Conservation (phyloP, 2,329 filamentous ascomycete species). For the Graphilbum ipis-grandicollis region DNA sequence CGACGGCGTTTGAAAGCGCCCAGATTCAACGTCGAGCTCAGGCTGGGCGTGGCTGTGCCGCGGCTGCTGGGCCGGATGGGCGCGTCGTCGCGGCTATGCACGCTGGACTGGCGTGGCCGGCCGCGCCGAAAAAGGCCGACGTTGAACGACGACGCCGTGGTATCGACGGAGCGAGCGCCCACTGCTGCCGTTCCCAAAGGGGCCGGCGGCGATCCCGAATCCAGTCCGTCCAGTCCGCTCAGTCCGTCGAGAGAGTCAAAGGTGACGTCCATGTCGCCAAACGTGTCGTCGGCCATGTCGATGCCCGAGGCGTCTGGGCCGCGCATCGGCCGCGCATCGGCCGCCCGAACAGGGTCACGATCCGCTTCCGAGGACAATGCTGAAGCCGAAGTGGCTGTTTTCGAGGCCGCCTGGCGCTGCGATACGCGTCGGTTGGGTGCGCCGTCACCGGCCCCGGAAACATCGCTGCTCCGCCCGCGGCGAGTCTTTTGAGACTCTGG, state of each 20-base stretch:
- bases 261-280: slow-evolving; percentile 21
- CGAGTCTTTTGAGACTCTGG: too few relatives aligned
- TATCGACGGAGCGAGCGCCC: slow-evolving; percentile 19
- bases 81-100: slow-evolving; percentile 30
- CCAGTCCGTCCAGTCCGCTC: slow-evolving; percentile 13
- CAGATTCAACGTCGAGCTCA: slow-evolving; percentile 35
- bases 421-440: slow-evolving; percentile 13
- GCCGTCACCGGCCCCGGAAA: slow-evolving; percentile 18
- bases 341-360: slow-evolving; percentile 11
- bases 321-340: slow-evolving; percentile 16
- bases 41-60: slow-evolving; percentile 26
- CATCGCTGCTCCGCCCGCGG: slow-evolving; percentile 13
- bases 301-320: slow-evolving; percentile 25
- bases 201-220: too few relatives aligned
- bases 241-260: slow-evolving; percentile 18
- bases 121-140: slow-evolving; percentile 26
- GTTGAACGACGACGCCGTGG: slow-evolving; percentile 23
- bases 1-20: slow-evolving; percentile 38
- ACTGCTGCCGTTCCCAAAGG: too few relatives aligned
- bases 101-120: slow-evolving; percentile 29
- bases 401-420: slow-evolving; percentile 4
- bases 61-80: slow-evolving; percentile 36
- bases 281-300: slow-evolving; percentile 26
- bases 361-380: too few relatives aligned
- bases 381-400: background rate